Evolutionary conservation across 2,329 filamentous ascomycete species (phyloP).

Genomic region (Dothistroma septosporum): DNA sequence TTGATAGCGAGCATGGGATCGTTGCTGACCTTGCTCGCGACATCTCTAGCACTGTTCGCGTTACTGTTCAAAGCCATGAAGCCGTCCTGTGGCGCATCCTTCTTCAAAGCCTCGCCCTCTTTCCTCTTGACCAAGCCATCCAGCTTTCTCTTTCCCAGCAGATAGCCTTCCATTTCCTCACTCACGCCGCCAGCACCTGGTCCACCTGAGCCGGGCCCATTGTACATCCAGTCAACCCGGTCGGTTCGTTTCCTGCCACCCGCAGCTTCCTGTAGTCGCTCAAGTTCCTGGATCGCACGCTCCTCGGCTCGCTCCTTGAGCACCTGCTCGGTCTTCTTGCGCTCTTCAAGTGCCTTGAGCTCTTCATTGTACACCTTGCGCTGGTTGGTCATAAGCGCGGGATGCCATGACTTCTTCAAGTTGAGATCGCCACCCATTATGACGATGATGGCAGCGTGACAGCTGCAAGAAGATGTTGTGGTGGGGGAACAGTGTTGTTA

Average conservation of each 20-base stretch:
- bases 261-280: constrained; percentile 81
- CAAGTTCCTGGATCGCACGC: constrained; percentile 83
- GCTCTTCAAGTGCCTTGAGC: constrained; percentile 86
- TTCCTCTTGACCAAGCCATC: constrained; percentile 80
- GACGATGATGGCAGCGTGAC: constrained; percentile 28
- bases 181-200: constrained; percentile 59
- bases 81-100: constrained; percentile 49
- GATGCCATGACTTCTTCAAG: constrained; percentile 89
- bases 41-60: constrained; percentile 73
- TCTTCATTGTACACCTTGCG: constrained; percentile 86
- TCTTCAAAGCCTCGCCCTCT: constrained; percentile 76
- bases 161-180: constrained; percentile 89
- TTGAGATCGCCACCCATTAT: constrained; percentile 95
- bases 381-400: constrained; percentile 85
- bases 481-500: too few species aligned
- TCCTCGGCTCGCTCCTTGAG: constrained; percentile 93
- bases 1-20: constrained; percentile 93
- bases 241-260: constrained; percentile 76
- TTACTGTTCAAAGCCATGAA: constrained; percentile 55
- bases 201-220: constrained; percentile 73
- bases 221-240: constrained; percentile 98
- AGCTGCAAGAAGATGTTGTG: constrained; percentile 5
- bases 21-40: constrained; percentile 77
- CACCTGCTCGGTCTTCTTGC: constrained; percentile 87
- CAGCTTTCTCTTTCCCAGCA: constrained; percentile 87